phyloP scores from a whole-genome alignment of 2,329 filamentous ascomycete species.

The Diaporthe velutina region DNA sequence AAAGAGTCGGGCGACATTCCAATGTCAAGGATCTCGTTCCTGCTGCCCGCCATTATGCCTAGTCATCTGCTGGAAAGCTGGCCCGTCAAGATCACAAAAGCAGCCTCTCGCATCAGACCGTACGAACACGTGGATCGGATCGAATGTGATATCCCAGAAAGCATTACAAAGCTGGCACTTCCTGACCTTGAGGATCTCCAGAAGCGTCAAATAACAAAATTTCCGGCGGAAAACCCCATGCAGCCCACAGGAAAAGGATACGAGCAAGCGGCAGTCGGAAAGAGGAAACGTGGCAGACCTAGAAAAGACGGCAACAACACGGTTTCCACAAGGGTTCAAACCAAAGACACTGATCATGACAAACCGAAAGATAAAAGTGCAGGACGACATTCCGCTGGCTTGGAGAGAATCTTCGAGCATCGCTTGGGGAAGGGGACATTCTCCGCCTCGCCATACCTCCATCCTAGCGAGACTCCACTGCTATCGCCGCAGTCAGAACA shows the following conservation, averaged over 20 bases:
- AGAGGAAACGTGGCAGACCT: constrained; percentile 2
- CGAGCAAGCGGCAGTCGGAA: background rate
- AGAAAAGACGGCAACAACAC: background rate
- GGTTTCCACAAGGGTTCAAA: background rate
- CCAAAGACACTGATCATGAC: background rate
- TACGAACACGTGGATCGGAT: background rate
- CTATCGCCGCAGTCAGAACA: background rate
- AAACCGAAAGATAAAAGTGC: background rate
- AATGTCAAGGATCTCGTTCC: background rate
- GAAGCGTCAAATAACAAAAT: too few species aligned
- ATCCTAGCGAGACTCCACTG: background rate
- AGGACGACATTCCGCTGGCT: background rate
- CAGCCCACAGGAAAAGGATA: background rate
- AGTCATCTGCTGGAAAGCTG: background rate
- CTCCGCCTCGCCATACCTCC: background rate
- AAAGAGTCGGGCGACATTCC: background rate
- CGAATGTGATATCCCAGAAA: background rate
- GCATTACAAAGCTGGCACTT: background rate
- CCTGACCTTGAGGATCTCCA: background rate
- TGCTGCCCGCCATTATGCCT: background rate
- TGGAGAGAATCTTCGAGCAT: background rate
- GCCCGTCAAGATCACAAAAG: background rate
- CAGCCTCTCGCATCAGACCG: background rate
- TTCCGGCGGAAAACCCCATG: too few species aligned
- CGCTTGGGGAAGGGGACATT: background rate